A percentile compares a stretch with the other conserved stretches of the same genome.
Evolutionary conservation across 345 rosid genomes (phyloP).

Genomic region (Ailanthus altissimus): DNA sequence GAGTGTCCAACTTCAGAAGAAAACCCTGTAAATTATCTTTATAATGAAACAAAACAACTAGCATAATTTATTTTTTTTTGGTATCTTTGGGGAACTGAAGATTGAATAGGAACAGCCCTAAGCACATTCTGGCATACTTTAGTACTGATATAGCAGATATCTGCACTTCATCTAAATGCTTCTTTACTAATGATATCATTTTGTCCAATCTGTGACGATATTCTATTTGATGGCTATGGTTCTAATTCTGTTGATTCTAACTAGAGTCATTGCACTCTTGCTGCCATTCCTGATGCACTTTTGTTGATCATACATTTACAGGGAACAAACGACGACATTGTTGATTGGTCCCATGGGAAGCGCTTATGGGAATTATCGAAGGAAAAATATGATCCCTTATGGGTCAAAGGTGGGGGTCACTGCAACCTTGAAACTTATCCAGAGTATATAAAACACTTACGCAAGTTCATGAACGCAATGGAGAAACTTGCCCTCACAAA

Average conservation of each 20-base stretch:
- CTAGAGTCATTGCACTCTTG: not conserved
- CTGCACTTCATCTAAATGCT: not conserved
- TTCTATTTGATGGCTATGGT: not conserved
- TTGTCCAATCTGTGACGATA: not conserved
- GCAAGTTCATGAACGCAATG: slow-evolving; percentile 81
- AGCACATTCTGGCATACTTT: not conserved
- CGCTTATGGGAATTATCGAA: slow-evolving; percentile 89
- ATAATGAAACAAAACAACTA: no score
- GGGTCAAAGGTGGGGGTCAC: slow-evolving; percentile 99
- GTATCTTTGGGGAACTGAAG: no score
- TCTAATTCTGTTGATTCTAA: not conserved
- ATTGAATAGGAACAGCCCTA: no score
- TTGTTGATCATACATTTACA: slow-evolving; percentile 32
- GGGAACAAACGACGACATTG: slow-evolving; percentile 94
- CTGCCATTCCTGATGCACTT: slow-evolving; percentile 3
- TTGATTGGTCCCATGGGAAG: slow-evolving; percentile 86
- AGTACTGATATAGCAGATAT: not conserved
- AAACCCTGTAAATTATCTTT: no score
- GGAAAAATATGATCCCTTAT: slow-evolving; percentile 88
- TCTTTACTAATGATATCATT: not conserved
- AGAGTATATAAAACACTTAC: slow-evolving; percentile 82
- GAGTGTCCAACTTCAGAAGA: no score
- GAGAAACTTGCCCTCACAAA: slow-evolving; percentile 72
- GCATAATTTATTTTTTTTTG: no score
- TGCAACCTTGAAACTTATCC: slow-evolving; percentile 97